A percentile compares a stretch with the other conserved stretches of the same genome.
phyloP scores from a whole-genome alignment of 306 rosid species.

The Casuarina glauca region DNA sequence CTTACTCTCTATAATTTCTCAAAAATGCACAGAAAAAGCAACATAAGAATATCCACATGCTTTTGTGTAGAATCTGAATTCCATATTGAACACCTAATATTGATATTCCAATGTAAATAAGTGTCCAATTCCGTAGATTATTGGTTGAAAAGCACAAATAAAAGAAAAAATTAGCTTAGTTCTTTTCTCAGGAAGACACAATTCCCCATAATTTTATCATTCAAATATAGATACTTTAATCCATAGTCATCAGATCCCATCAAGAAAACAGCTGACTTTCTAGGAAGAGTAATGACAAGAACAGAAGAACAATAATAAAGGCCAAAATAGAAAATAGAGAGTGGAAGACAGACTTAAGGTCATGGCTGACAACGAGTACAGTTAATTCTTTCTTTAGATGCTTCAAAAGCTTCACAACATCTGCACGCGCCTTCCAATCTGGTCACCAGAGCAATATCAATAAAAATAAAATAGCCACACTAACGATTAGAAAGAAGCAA shows the following conservation, averaged over 20 bases:
- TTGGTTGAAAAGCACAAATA: background rate
- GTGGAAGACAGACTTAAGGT: conserved; percentile 57
- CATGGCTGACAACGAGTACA: conserved; percentile 88
- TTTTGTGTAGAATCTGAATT: background rate
- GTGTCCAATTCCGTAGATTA: background rate
- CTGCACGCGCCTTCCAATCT: conserved; percentile 97
- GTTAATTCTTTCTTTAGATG: conserved; percentile 78
- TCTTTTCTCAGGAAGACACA: background rate
- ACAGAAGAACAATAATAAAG: conserved; percentile 20
- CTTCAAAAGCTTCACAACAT: conserved; percentile 85
- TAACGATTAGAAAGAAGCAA: conserved; percentile 10
- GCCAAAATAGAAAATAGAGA: conserved; percentile 17
- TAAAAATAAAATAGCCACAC: conserved; percentile 8
- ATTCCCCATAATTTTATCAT: background rate
- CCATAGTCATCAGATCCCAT: background rate
- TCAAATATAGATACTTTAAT: background rate
- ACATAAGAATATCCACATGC: background rate
- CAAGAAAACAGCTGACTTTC: background rate
- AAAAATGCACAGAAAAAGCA: background rate
- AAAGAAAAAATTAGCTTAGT: background rate
- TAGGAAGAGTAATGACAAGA: background rate
- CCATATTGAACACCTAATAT: background rate
- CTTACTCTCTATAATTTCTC: background rate
- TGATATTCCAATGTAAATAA: background rate
- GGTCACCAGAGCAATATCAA: conserved; percentile 25